Evolutionary conservation across 345 rosid species (phyloP), one percentile per base, ranked within the genome.

Genomic region (Erodium maritimum): DNA sequence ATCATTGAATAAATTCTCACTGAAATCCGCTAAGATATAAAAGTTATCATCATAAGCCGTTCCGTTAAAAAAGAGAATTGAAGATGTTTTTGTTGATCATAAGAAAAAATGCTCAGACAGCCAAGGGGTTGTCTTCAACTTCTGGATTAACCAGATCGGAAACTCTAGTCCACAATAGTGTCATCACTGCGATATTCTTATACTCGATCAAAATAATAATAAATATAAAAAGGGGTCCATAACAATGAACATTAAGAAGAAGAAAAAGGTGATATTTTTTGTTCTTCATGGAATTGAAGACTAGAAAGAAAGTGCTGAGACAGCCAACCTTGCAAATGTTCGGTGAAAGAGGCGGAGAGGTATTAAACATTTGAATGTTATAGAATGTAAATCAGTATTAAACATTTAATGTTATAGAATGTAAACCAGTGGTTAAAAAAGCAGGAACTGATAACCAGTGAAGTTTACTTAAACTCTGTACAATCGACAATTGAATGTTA

Each of bases 21-120:
- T 86, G 96, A 91, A 91, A 91, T 88, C 96, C 97, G 95, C 95
- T 88, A 91, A 91, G 93, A 88, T 82, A 58, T 67, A 68, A 29
- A 55, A 60, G 7, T 55, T 83, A 72, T 88, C 98, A 77, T 91
- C 98, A 88, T 74, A n/a, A 76, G 95, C 98, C 85, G 59, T 19
- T 23, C 5, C 12, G n/a, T 16, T 8, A 21, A 19, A 4, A 23
- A 33, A 13, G 16, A 42, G 0, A 23, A 42, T 17, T 14, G 0
- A 23, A 0, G 5, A 48, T 10, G 12, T n/a, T n/a, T n/a, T n/a
- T n/a, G n/a, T n/a, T n/a, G n/a, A n/a, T n/a, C n/a, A n/a, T n/a
- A n/a, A n/a, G n/a, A n/a, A n/a, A n/a, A n/a, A 52, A 14, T 19
- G 1, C 3, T 3, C 3, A 23, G 0, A 5, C 54, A 17, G 9